phyloP scores from a whole-genome alignment of 768 basidiomycete species.

The Omphalotus guepiniiformis region DNA sequence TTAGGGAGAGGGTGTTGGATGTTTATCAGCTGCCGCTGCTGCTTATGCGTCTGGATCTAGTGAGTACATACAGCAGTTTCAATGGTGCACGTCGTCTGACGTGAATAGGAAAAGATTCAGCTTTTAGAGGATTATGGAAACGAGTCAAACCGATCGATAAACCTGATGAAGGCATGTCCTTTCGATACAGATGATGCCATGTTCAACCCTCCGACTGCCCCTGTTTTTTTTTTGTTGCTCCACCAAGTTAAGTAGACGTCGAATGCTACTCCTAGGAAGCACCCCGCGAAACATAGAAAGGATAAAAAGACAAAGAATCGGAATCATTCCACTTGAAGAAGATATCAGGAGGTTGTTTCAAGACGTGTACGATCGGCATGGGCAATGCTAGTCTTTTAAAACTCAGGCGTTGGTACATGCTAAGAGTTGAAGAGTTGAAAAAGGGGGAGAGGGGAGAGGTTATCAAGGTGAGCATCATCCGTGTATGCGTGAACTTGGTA shows the following conservation, averaged over 20 bases:
- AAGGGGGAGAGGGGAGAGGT: constrained; percentile 33
- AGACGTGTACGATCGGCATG: constrained; percentile 78
- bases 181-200: constrained; percentile 77
- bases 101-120: constrained; percentile 34
- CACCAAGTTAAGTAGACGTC: not conserved
- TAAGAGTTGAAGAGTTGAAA: constrained; percentile 56
- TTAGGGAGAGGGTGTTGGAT: constrained; percentile 73
- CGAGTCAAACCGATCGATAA: constrained; percentile 77
- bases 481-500: too few relatives aligned
- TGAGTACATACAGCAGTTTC: constrained; percentile 20
- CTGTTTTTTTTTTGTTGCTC: not conserved
- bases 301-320: constrained; percentile 20
- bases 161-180: constrained; percentile 83
- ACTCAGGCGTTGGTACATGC: constrained; percentile 63
- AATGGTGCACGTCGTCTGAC: too few relatives aligned
- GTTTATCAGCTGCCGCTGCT: constrained; percentile 80
- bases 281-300: constrained; percentile 15
- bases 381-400: constrained; percentile 76
- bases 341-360: constrained; percentile 80
- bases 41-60: constrained; percentile 60
- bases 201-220: constrained; percentile 65
- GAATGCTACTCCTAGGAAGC: too few relatives aligned
- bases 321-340: constrained; percentile 71
- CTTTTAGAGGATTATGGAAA: constrained; percentile 73
- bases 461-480: constrained; percentile 53